Base-by-base conservation (phyloP, 164 flowering plant genomes). In the Annona squamosa region DNA sequence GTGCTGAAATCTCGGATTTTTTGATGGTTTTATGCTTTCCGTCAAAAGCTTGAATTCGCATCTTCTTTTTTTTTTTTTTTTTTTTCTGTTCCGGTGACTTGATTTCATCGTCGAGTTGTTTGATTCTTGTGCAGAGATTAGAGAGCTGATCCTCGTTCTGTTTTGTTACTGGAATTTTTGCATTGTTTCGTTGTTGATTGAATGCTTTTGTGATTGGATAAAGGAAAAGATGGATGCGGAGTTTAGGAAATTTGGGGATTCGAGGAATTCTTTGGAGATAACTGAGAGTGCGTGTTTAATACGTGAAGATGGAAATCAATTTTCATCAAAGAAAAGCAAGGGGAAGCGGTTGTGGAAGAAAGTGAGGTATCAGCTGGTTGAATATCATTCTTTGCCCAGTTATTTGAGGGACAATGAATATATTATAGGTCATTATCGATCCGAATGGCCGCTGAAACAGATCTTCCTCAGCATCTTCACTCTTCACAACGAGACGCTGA, bases 361-460 rank as follows among this genome's bases (percentile, higher is more conserved):
- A 77, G 87, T 95, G 79, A 95, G 87, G 79, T 95, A 90, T 74
- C 97, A 95, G 90, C 86, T 95, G 37, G 96, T 95, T 19, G 99
- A 95, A 71, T 95, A 91, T 76, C 93, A 91, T 65, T 70, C 88
- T 4, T 87, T 95, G 89, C 99, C 99, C 65, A 86, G 74, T 0
- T 95, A 87, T 86, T 87, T 95, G 86, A 91, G 83, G 84, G 99
- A 95, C 83, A 95, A 95, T 78, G 99, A 95, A 74, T 95, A 43
- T 75, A 95, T 95, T 78, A 2, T 88, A 5, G 94, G 92, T 48
- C 88, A 95, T 83, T 95, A 95, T 70, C 83, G 99, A 52, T 77
- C 96, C 2, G 96, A 93, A 78, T 93, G 98, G 99, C 99, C 99
- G 0, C 68, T 95, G 76, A 95, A 89, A 86, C 93, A 95, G 75